phyloP scores from a whole-genome alignment of 2,329 filamentous ascomycete genomes.

The Ophiosphaerella herpotricha region DNA sequence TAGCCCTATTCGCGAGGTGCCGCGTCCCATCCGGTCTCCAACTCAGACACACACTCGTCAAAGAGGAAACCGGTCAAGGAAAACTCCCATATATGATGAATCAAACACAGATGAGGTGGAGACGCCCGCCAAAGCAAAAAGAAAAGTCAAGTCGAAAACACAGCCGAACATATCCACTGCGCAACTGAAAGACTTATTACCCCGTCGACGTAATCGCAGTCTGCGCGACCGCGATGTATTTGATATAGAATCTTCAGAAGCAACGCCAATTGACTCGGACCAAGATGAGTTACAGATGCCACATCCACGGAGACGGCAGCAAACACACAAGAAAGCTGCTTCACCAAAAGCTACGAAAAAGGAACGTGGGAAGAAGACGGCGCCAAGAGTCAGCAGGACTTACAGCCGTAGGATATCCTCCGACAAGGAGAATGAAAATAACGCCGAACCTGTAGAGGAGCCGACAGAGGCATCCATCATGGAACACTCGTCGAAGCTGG shows the following conservation, averaged over 20 bases:
- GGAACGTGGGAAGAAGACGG: conserved; percentile 26
- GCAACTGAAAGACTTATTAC: conserved; percentile 51
- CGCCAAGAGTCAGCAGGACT: conserved; percentile 30
- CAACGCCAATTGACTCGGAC: conserved; percentile 41
- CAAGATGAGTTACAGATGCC: conserved; percentile 50
- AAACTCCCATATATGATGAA: conserved; percentile 24
- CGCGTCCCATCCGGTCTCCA: conserved; percentile 20
- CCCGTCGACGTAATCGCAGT: conserved; percentile 44
- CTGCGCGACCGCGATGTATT: conserved; percentile 43
- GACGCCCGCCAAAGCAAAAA: conserved; percentile 24
- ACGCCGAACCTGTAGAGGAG: conserved; percentile 28
- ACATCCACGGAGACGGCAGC: conserved; percentile 23
- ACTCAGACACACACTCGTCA: conserved; percentile 20
- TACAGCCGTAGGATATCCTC: conserved; percentile 44
- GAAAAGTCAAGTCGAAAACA: conserved; percentile 26
- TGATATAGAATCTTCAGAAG: conserved; percentile 47
- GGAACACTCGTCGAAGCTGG: conserved; percentile 43
- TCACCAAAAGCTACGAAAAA: conserved; percentile 35
- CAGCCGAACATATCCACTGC: conserved; percentile 48
- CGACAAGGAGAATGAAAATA: conserved; percentile 50
- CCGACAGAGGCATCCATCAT: conserved; percentile 34
- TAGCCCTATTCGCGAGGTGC: conserved; percentile 35
- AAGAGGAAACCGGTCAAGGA: conserved; percentile 19
- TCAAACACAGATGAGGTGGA: conserved; percentile 30
- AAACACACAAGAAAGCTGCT: conserved; percentile 19